These are phyloP conservation scores for Prunus mira DNA, from an alignment of 306 rosid genomes.

Conservation along the genomic window DNA sequence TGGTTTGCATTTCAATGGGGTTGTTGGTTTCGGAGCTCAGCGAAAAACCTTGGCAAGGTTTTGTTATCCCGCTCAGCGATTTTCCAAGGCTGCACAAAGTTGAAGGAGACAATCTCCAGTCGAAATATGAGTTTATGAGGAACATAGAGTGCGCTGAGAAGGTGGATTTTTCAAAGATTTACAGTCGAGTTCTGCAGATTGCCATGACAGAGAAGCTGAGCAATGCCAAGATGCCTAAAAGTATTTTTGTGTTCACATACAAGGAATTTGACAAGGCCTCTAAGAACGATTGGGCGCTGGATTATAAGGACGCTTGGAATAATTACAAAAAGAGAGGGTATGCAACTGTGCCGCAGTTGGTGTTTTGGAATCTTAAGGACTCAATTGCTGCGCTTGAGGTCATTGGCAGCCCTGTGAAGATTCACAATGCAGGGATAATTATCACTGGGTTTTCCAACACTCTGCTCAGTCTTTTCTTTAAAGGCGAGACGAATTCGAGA, in stretches of 20 bases:
- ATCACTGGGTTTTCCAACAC: too few species aligned
- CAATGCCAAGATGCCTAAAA: background rate
- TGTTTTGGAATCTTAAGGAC: background rate
- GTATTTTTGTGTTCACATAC: background rate
- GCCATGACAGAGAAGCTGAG: background rate
- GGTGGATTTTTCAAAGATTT: background rate
- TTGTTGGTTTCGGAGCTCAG: conserved; percentile 2
- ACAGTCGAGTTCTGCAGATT: background rate
- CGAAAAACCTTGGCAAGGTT: conserved; percentile 1
- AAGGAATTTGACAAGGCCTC: background rate
- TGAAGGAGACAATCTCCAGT: background rate
- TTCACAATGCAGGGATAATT: too few species aligned
- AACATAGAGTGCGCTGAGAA: too few species aligned
- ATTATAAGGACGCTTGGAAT: background rate
- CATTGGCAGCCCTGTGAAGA: background rate
- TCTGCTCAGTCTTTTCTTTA: too few species aligned
- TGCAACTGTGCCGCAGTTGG: background rate
- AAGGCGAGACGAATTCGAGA: too few species aligned
- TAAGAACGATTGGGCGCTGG: background rate
- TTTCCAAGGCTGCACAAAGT: background rate
- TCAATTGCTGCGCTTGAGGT: background rate
- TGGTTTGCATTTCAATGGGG: background rate
- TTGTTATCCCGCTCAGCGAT: background rate
- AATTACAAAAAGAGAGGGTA: background rate
- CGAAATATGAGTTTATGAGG: background rate